Evolutionary conservation across 176 grass and related monocot species (phyloP), one percentile per base, ranked within the genome.

Genomic region (maize (Zea mays)): DNA sequence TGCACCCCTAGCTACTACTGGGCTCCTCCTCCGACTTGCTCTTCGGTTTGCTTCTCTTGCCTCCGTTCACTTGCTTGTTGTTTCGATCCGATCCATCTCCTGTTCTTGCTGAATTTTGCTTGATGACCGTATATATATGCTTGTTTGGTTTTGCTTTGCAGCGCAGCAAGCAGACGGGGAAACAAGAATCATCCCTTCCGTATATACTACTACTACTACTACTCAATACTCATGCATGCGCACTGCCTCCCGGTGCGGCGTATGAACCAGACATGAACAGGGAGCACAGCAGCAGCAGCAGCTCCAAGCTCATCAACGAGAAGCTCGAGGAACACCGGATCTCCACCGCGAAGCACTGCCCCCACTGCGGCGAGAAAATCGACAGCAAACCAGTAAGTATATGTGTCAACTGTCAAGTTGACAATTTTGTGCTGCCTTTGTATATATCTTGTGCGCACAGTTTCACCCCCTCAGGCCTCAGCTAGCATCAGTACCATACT

Each of bases 321-420:
- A 97, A 97, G 84, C 89, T 97, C 27, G 94, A 97, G 42, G 94
- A 97, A 84, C 91, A 93, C 87, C 88, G 89, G 73, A 97, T 97
- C 79, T 91, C 80, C 63, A 83, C 82, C 50, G 52, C 82, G 42
- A 87, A 89, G 75, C 94, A 93, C 77, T 97, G 94, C 72, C 94
- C 94, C 40, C 89, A 83, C 81, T 97, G 94, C 75, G 89, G 89
- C 46, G 83, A 93, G 84, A 88, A 91, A 77, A 80, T 97, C 69
- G 88, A 97, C 68, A 89, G 82, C 82, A 97, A 97, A 67, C 91
- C 89, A 86, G 94, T 97, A 80, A 21, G 86, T 19, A 6, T 50
- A 17, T 46, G 39, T 57, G 58, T 58, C n/a, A 19, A 57, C 55
- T 57, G 55, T 20, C 55, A 65, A 73, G 83, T 19, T 57, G 78